A percentile compares a stretch with the other conserved stretches of the same genome.
phyloP scores from a whole-genome alignment of 2,329 filamentous ascomycete genomes.

The Coniella vitis region DNA sequence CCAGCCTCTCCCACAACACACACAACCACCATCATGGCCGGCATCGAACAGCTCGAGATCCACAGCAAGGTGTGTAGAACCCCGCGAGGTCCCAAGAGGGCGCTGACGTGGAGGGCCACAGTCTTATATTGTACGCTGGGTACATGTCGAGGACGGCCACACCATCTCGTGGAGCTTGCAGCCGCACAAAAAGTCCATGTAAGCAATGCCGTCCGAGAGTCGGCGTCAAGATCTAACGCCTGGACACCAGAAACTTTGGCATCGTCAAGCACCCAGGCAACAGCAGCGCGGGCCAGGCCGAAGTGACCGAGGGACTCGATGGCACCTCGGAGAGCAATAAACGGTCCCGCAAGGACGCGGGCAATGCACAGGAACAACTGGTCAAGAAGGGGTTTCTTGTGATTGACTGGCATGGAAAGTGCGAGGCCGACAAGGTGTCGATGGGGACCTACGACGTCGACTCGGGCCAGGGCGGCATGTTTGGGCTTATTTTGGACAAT shows the following conservation, averaged over 20 bases:
- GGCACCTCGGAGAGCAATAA: conserved; percentile 29
- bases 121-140: conserved; percentile 98
- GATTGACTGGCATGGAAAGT: conserved; percentile 86
- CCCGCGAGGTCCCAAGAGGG: not conserved
- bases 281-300: conserved; percentile 42
- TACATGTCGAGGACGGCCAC: conserved; percentile 80
- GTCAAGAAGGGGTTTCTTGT: conserved; percentile 61
- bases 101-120: conserved; percentile 32
- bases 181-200: conserved; percentile 96
- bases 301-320: conserved; percentile 32
- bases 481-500: conserved; percentile 95
- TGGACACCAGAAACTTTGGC: conserved; percentile 68
- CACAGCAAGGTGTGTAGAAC: conserved; percentile 76
- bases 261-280: conserved; percentile 94
- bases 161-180: conserved; percentile 98
- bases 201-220: conserved; percentile 20
- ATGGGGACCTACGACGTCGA: conserved; percentile 82
- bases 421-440: conserved; percentile 90
- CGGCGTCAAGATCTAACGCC: not conserved
- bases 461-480: conserved; percentile 76
- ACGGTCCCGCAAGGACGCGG: conserved; percentile 48
- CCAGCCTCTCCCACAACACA: no score
- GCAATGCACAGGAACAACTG: conserved; percentile 56
- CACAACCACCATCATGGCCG: conserved; percentile 77
- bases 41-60: conserved; percentile 93